phyloP scores from a whole-genome alignment of 192 early-diverging fungal species.

The Spizellomyces punctatus region DNA sequence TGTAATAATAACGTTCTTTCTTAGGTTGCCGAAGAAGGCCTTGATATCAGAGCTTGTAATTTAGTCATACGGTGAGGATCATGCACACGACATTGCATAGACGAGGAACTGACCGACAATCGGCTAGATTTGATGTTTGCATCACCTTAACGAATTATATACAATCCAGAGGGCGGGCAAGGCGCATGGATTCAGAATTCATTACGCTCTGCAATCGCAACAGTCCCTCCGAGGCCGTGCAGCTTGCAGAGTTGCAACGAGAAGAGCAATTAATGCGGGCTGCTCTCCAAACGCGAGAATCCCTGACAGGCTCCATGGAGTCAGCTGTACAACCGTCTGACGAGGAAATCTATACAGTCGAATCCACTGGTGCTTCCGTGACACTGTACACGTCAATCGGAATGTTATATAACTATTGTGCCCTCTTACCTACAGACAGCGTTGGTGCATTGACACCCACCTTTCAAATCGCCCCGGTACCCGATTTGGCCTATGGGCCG shows the following conservation, averaged over 20 bases:
- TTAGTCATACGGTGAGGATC: constrained; percentile 58
- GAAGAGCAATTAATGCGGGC: constrained; percentile 17
- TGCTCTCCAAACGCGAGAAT: constrained; percentile 7
- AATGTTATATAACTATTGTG: constrained; percentile 68
- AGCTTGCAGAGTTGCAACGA: not conserved
- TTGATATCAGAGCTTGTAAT: constrained; percentile 92
- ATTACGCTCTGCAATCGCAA: constrained; percentile 52
- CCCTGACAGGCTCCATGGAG: not conserved
- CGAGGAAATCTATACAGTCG: constrained; percentile 41
- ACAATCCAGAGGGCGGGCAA: constrained; percentile 83
- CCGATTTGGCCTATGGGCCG: not conserved
- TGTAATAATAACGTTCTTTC: too few relatives aligned
- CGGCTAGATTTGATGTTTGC: constrained; percentile 42
- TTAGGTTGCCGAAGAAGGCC: constrained; percentile 79
- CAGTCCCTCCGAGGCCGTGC: constrained; percentile 13
- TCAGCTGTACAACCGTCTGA: not conserved
- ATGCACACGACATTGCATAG: constrained; percentile 39
- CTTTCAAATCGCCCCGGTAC: not conserved
- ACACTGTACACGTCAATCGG: constrained; percentile 11
- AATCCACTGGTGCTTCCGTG: constrained; percentile 20
- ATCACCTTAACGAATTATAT: constrained; percentile 72
- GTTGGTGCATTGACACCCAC: constrained; percentile 7
- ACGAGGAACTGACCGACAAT: not conserved
- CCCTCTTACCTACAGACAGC: constrained; percentile 69
- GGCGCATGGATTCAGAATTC: constrained; percentile 70